Conservation (phyloP, 164 flowering plant species). For the Brasenia schreberi region DNA sequence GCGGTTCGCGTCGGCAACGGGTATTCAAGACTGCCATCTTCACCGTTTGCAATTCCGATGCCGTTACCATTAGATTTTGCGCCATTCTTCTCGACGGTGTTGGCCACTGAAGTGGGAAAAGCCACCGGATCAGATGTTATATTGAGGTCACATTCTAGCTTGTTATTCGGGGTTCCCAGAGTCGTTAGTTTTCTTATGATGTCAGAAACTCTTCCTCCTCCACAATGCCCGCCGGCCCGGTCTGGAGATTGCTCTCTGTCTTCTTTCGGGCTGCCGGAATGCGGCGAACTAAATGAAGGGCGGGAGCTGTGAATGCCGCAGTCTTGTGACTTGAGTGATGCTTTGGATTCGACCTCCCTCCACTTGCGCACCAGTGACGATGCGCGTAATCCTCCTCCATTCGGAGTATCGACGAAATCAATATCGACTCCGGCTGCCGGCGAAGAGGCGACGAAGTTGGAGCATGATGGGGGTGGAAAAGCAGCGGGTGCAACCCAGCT, state of each 20-base stretch:
- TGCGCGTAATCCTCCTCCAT: constrained; percentile 20
- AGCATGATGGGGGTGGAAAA: too few relatives aligned
- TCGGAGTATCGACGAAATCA: neutral
- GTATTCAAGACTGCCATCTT: too few relatives aligned
- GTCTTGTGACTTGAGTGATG: constrained; percentile 3
- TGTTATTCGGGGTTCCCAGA: neutral
- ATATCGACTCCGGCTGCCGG: too few relatives aligned
- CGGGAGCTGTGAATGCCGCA: constrained; percentile 6
- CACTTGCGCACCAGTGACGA: constrained; percentile 70
- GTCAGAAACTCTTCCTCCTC: constrained; percentile 37
- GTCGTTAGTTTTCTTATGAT: constrained; percentile 36
- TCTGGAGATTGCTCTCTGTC: neutral
- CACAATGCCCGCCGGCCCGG: neutral
- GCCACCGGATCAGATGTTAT: too few relatives aligned
- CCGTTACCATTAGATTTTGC: neutral
- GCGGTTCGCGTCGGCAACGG: too few relatives aligned
- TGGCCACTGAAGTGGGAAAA: neutral
- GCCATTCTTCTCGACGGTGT: neutral
- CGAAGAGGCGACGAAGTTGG: too few relatives aligned
- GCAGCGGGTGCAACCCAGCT: too few relatives aligned
- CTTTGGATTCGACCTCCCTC: constrained; percentile 40
- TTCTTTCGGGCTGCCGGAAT: neutral
- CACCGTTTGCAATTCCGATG: too few relatives aligned
- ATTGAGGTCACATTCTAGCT: too few relatives aligned
- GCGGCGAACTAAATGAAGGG: neutral